Percentiles rank a stretch among this genome's conserved stretches.
These are phyloP conservation scores for Beverwykella pulmonaria DNA, from an alignment of 495 filamentous ascomycete genomes.

Conservation along the genomic window DNA sequence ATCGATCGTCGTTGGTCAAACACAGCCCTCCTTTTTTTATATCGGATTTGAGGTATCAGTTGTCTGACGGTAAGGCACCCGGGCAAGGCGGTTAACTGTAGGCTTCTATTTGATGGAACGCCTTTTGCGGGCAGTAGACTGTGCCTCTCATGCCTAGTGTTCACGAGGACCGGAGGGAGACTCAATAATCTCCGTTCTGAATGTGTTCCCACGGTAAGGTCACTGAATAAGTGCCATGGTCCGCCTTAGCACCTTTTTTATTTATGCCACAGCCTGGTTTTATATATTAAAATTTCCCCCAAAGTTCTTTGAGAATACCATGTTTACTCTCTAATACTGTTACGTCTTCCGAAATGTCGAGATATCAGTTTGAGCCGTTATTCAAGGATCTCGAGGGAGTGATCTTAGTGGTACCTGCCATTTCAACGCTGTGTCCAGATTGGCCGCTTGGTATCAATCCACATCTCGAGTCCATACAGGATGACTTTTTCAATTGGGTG, in stretches of 20 bases:
- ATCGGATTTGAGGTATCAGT: neutral
- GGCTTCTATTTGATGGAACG: neutral
- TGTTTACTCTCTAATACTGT: neutral
- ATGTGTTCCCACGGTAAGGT: neutral
- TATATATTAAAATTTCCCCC: neutral
- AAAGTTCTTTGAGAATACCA: neutral
- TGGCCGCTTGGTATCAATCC: slow-evolving; percentile 6
- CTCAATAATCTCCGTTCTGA: slow-evolving; percentile 3
- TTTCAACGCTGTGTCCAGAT: slow-evolving; percentile 7
- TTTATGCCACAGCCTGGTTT: neutral
- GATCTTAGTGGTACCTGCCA: slow-evolving; percentile 5
- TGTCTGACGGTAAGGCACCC: neutral
- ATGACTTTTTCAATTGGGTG: slow-evolving; percentile 5
- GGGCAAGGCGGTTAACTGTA: slow-evolving; percentile 1
- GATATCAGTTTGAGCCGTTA: slow-evolving; percentile 4
- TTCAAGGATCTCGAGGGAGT: slow-evolving; percentile 6
- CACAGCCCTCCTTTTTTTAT: neutral
- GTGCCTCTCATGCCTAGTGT: neutral
- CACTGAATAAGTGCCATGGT: neutral
- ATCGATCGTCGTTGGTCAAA: slow-evolving; percentile 3
- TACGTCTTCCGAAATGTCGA: neutral
- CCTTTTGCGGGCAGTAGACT: neutral
- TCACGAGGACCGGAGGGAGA: slow-evolving; percentile 3
- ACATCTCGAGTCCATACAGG: slow-evolving; percentile 6
- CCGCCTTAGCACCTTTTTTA: slow-evolving; percentile 3